A percentile compares a stretch with the other conserved stretches of the same genome.
Evolutionary conservation across 2,329 filamentous ascomycete species (phyloP).

Genomic region (Sphaceloma murrayae): DNA sequence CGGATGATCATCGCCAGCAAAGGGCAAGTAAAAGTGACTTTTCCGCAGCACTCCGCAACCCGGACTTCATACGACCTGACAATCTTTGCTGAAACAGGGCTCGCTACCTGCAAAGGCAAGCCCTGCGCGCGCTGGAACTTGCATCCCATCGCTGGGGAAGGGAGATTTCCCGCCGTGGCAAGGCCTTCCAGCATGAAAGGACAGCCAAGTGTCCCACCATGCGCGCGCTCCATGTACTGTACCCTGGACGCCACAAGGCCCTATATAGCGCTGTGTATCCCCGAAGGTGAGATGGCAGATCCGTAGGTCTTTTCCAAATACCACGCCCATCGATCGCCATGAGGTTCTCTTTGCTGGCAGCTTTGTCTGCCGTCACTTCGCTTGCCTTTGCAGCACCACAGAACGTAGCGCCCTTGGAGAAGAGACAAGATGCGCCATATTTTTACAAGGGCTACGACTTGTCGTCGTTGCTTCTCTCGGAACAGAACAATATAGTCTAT

Average conservation of each 20-base stretch:
- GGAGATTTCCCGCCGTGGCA: slow-evolving; percentile 5
- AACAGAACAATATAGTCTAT: slow-evolving; percentile 31
- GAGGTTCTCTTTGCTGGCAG: background rate
- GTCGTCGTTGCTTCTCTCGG: slow-evolving; percentile 30
- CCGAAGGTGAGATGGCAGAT: no score
- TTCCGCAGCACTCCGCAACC: slow-evolving; percentile 5
- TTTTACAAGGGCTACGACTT: slow-evolving; percentile 35
- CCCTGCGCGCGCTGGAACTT: background rate
- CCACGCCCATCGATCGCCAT: background rate
- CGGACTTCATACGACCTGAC: background rate
- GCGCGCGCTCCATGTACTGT: no score
- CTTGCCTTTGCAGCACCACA: background rate
- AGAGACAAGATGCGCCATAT: slow-evolving; percentile 17
- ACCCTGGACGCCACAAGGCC: background rate
- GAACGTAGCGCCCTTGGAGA: background rate
- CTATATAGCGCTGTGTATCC: no score
- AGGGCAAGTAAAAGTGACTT: background rate
- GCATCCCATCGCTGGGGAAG: background rate
- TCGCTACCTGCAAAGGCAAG: background rate
- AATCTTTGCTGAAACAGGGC: slow-evolving; percentile 10
- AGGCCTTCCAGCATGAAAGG: background rate
- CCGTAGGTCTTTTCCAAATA: background rate
- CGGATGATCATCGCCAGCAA: background rate
- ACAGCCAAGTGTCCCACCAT: background rate
- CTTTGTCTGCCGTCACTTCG: background rate